These are phyloP conservation scores for Candida xiaguanensis DNA, from an alignment of 805 yeast genomes.

Conservation along the genomic window DNA sequence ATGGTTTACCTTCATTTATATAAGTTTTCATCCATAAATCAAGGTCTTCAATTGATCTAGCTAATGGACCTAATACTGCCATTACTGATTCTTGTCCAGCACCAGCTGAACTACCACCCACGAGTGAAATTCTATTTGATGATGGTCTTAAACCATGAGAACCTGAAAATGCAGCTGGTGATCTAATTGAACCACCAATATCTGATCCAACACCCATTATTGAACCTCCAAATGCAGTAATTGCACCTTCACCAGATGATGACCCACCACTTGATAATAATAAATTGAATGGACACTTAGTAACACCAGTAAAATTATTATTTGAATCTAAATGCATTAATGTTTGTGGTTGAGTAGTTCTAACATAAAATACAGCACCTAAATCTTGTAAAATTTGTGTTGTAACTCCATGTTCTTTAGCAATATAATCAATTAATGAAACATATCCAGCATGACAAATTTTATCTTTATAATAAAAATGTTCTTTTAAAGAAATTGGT, in stretches of 20 bases:
- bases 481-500: conserved; percentile 61
- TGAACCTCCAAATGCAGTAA: conserved; percentile 40
- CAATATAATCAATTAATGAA: conserved; percentile 26
- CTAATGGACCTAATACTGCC: conserved; percentile 67
- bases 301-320: conserved; percentile 36
- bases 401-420: conserved; percentile 29
- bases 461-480: conserved; percentile 31
- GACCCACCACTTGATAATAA: conserved; percentile 41
- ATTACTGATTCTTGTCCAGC: conserved; percentile 53
- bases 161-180: conserved; percentile 42
- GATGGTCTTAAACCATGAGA: conserved; percentile 42
- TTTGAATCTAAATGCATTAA: conserved; percentile 42
- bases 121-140: conserved; percentile 28
- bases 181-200: conserved; percentile 44
- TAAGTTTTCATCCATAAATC: conserved; percentile 64
- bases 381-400: conserved; percentile 32
- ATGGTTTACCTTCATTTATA: conserved; percentile 62
- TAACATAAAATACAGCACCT: conserved; percentile 43
- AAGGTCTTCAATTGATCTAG: conserved; percentile 61
- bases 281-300: conserved; percentile 36
- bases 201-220: conserved; percentile 40
- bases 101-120: conserved; percentile 48
- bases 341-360: conserved; percentile 45
- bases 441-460: conserved; percentile 41
- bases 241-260: conserved; percentile 43